phyloP scores from a whole-genome alignment of 208 protist species.

The Trypanosoma platydactyli region DNA sequence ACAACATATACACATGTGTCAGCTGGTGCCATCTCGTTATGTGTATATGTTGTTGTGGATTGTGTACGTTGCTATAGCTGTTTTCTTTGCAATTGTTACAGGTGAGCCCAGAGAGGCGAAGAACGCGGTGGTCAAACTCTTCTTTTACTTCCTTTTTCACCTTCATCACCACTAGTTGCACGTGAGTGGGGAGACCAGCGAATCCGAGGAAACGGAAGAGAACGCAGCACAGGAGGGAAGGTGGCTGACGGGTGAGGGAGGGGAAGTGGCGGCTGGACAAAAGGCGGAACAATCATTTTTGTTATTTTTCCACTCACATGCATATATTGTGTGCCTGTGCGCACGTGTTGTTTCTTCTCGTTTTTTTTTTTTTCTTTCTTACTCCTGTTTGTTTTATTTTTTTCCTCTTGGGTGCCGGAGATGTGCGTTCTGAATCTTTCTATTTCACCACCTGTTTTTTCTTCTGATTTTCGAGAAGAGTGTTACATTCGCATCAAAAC shows the following conservation, averaged over 20 bases:
- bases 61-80: too few relatives aligned
- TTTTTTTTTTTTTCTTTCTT: background rate
- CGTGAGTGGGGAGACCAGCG: background rate
- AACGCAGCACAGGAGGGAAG: background rate
- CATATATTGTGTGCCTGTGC: background rate
- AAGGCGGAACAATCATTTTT: background rate
- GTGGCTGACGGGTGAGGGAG: background rate
- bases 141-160: too few relatives aligned
- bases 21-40: too few relatives aligned
- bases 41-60: too few relatives aligned
- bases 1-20: too few relatives aligned
- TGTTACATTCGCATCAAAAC: too few relatives aligned
- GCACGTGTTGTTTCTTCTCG: background rate
- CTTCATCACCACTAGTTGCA: too few relatives aligned
- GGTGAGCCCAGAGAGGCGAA: too few relatives aligned
- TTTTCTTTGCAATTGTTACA: too few relatives aligned
- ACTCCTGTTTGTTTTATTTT: background rate
- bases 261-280: background rate
- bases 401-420: background rate
- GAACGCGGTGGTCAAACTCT: too few relatives aligned
- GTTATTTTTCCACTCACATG: background rate
- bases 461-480: conserved; percentile 6
- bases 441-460: background rate
- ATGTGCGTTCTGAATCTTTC: background rate
- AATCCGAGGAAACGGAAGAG: background rate